phyloP scores from a whole-genome alignment of 768 basidiomycete genomes.

The Boletus speciosus region DNA sequence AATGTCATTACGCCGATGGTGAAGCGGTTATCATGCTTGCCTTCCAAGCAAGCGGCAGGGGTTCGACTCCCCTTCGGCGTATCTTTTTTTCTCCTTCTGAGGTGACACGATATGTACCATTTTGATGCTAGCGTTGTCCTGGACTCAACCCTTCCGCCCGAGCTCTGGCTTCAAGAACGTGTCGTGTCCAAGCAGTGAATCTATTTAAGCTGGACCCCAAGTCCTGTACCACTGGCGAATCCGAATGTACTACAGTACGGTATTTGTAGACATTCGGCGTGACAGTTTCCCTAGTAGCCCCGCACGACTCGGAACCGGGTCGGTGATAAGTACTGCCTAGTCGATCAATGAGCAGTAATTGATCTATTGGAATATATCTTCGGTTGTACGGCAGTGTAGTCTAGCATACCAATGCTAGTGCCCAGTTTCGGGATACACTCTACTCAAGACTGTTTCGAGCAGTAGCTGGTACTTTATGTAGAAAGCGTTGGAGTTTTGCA shows the following conservation, averaged over 20 bases:
- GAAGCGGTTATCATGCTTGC: constrained; percentile 93
- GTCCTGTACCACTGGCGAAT: too few species aligned
- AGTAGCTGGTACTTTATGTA: not conserved
- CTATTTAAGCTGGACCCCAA: too few species aligned
- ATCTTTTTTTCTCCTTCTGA: not conserved
- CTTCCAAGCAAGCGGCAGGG: constrained; percentile 79
- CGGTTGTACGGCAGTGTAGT: not conserved
- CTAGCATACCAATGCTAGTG: not conserved
- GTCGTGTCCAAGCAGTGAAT: too few species aligned
- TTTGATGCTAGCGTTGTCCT: too few species aligned
- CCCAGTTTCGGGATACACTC: not conserved
- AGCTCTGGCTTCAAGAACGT: too few species aligned
- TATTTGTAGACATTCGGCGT: too few species aligned
- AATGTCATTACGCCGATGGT: constrained; percentile 53
- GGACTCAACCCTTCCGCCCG: too few species aligned
- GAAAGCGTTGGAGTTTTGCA: not conserved
- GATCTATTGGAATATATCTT: not conserved
- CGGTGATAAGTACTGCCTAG: too few species aligned
- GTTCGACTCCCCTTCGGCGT: constrained; percentile 72
- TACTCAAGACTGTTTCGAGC: constrained; percentile 10
- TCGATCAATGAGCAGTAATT: not conserved
- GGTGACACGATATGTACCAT: too few species aligned
- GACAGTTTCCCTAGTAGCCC: too few species aligned
- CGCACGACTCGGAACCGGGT: too few species aligned
- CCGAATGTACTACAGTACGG: too few species aligned